These are phyloP conservation scores for Carex kokanica DNA, from an alignment of 176 grass and related monocot species.

Conservation along the genomic window DNA sequence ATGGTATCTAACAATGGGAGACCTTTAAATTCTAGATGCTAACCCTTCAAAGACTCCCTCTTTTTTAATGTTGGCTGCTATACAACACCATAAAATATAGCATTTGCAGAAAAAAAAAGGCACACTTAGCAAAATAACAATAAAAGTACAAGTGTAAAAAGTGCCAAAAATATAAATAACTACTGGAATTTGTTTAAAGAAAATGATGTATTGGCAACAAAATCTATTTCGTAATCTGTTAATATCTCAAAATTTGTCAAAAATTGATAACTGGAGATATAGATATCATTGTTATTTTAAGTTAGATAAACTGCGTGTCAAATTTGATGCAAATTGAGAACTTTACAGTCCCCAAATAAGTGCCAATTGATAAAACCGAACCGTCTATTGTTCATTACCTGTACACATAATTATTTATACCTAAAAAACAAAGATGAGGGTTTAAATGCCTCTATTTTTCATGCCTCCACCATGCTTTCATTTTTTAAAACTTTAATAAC, in stretches of 20 bases:
- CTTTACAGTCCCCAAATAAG: too few relatives aligned
- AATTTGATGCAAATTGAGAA: too few relatives aligned
- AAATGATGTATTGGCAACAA: background rate
- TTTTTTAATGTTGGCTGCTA: background rate
- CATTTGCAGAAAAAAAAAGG: background rate
- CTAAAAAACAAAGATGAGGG: too few relatives aligned
- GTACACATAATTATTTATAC: too few relatives aligned
- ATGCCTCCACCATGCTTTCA: too few relatives aligned
- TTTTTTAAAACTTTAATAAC: too few relatives aligned
- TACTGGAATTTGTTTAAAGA: background rate
- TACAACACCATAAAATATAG: background rate
- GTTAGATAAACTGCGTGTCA: background rate
- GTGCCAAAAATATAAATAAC: background rate
- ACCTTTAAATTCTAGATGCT: background rate
- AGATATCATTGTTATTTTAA: background rate
- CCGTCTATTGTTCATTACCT: too few relatives aligned
- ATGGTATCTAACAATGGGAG: background rate
- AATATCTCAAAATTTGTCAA: background rate
- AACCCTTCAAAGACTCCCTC: background rate
- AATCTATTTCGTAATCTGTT: background rate
- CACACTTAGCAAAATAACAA: background rate
- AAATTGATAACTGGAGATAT: background rate
- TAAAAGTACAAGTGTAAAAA: background rate
- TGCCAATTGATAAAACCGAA: too few relatives aligned
- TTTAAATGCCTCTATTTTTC: too few relatives aligned